Evolutionary conservation across 2,329 filamentous ascomycete genomes (phyloP).

Genomic region (Pseudopyricularia javanii): DNA sequence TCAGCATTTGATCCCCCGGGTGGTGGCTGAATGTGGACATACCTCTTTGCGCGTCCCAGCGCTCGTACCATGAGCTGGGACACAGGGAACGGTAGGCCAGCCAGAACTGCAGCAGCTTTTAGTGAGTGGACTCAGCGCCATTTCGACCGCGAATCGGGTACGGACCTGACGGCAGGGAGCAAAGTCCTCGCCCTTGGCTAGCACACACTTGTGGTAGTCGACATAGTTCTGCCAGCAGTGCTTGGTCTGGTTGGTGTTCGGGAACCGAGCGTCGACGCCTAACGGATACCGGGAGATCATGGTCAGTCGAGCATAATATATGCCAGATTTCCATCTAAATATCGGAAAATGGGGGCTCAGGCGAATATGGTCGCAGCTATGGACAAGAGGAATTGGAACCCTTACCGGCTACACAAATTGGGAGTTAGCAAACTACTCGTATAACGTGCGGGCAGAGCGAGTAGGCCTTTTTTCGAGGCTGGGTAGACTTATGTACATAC

Average conservation of each 20-base stretch:
- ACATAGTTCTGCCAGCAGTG: constrained; percentile 99
- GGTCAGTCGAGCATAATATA: background rate
- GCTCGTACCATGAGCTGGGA: constrained; percentile 83
- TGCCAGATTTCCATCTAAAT: background rate
- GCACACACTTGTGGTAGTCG: constrained; percentile 99
- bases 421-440: constrained; percentile 23
- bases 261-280: constrained; percentile 99
- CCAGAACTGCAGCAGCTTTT: constrained; percentile 59
- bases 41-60: constrained; percentile 98
- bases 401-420: constrained; percentile 28
- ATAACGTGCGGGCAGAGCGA: constrained; percentile 11
- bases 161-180: constrained; percentile 89
- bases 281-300: constrained; percentile 2
- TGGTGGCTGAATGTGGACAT: constrained; percentile 23
- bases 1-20: background rate
- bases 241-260: constrained; percentile 97
- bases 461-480: constrained; percentile 10
- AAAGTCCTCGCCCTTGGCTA: constrained; percentile 97
- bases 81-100: constrained; percentile 94
- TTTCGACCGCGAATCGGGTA: background rate
- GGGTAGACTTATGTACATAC: constrained; percentile 9
- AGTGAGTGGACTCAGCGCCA: constrained; percentile 5
- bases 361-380: background rate
- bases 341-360: background rate
- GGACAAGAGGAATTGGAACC: background rate